A percentile compares a stretch with the other conserved stretches of the same genome.
phyloP scores from a whole-genome alignment of 2,329 filamentous ascomycete genomes.

The Pyricularia pennisetigena region DNA sequence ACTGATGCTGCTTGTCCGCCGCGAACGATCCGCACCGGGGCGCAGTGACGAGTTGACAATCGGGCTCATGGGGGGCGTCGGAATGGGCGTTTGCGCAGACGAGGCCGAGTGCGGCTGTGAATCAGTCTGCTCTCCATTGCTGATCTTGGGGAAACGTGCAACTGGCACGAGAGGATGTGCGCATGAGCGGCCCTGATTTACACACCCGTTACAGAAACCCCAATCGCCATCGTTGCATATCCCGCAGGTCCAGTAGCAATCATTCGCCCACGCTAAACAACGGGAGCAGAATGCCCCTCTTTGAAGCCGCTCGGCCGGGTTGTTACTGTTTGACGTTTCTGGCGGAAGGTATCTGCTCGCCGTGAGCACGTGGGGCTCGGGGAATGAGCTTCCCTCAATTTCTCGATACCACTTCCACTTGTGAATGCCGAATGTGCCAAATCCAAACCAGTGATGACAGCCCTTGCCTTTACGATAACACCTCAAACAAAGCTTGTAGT shows the following conservation, averaged over 20 bases:
- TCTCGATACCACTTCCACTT: background rate
- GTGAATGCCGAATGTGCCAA: background rate
- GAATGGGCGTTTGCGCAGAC: conserved; percentile 22
- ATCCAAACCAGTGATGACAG: conserved; percentile 60
- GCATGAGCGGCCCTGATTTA: conserved; percentile 73
- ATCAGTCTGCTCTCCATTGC: conserved; percentile 10
- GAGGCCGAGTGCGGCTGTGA: conserved; percentile 20
- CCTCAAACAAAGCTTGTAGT: conserved; percentile 68
- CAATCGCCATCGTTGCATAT: conserved; percentile 86
- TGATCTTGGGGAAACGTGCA: conserved; percentile 40
- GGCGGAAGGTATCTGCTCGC: conserved; percentile 47
- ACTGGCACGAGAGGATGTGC: conserved; percentile 73
- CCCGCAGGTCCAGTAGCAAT: conserved; percentile 85
- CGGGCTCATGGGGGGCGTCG: conserved; percentile 50
- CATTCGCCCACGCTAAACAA: conserved; percentile 64
- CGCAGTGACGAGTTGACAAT: background rate
- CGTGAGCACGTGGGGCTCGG: conserved; percentile 47
- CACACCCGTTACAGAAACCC: conserved; percentile 86
- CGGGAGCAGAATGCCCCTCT: conserved; percentile 76
- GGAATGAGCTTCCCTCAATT: conserved; percentile 22
- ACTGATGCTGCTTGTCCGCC: background rate
- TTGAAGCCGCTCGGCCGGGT: conserved; percentile 59
- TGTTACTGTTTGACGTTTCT: conserved; percentile 51
- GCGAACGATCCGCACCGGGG: background rate
- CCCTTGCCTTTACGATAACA: conserved; percentile 73